A percentile compares a stretch with the other conserved stretches of the same genome.
Evolutionary conservation across 805 yeast species (phyloP).

Genomic region (Metschnikowia gruessii): DNA sequence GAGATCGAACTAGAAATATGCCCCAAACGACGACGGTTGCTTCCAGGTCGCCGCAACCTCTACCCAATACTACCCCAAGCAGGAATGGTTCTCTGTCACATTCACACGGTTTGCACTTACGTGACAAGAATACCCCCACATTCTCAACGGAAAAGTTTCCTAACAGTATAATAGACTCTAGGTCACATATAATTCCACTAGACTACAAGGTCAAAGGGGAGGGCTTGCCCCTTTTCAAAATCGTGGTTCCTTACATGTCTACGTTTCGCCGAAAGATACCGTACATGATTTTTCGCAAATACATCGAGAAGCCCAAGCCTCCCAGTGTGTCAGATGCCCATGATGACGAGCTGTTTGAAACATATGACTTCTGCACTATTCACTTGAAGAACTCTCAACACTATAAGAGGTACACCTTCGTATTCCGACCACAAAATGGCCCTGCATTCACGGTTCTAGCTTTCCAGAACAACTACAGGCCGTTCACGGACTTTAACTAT

Average conservation of each 20-base stretch:
- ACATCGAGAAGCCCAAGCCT: constrained; percentile 28
- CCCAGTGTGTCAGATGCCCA: constrained; percentile 18
- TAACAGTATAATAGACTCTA: constrained; percentile 23
- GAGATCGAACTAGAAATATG: no score
- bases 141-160: constrained; percentile 1
- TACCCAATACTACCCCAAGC: no score
- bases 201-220: constrained; percentile 30
- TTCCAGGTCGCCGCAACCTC: no score
- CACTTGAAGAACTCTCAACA: constrained; percentile 27
- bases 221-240: constrained; percentile 39
- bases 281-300: constrained; percentile 31
- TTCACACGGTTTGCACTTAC: neutral
- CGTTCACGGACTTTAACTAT: constrained; percentile 40
- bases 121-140: neutral
- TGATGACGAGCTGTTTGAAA: constrained; percentile 30
- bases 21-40: no score
- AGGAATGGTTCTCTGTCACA: neutral
- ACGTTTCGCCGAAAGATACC: constrained; percentile 36
- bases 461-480: constrained; percentile 36
- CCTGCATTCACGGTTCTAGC: constrained; percentile 26
- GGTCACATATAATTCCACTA: constrained; percentile 34
- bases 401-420: constrained; percentile 29
- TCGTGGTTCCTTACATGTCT: constrained; percentile 37
- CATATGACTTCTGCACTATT: constrained; percentile 35
- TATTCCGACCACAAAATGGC: constrained; percentile 24